A percentile compares a stretch with the other conserved stretches of the same genome.
Evolutionary conservation across 177 flowering plant genomes (phyloP).

Genomic region (Vitis hybrid): DNA sequence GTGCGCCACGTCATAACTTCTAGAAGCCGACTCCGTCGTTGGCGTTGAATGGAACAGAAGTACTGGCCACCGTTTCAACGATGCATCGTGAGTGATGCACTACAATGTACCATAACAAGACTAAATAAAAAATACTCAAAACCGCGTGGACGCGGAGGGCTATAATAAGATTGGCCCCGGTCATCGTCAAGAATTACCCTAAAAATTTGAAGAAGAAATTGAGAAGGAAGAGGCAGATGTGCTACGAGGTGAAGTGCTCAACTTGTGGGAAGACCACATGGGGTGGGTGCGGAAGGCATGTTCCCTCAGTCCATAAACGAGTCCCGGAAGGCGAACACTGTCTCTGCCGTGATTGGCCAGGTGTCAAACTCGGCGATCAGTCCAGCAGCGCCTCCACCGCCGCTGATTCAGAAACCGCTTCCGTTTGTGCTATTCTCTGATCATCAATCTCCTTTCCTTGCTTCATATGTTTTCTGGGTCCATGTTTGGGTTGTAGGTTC

Average conservation of each 20-base stretch:
- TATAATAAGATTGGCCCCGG: too few species aligned
- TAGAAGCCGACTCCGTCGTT: too few species aligned
- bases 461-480: too few species aligned
- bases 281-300: slow-evolving; percentile 59
- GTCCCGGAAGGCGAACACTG: slow-evolving; percentile 44
- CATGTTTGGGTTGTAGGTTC: too few species aligned
- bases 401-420: neutral
- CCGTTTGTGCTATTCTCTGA: slow-evolving; percentile 1
- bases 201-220: neutral
- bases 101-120: too few species aligned
- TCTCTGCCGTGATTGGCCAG: slow-evolving; percentile 51
- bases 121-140: too few species aligned
- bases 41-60: too few species aligned
- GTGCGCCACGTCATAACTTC: too few species aligned
- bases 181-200: too few species aligned
- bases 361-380: slow-evolving; percentile 21
- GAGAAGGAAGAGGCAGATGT: slow-evolving; percentile 27
- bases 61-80: too few species aligned
- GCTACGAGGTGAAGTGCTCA: slow-evolving; percentile 39
- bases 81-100: too few species aligned
- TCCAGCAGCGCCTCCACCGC: neutral
- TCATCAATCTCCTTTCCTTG: neutral
- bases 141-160: too few species aligned
- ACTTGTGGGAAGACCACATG: slow-evolving; percentile 47
- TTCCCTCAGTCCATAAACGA: slow-evolving; percentile 32